Percentiles rank a stretch among this genome's conserved stretches.
These are phyloP conservation scores for Cercospora nicotianae DNA, from an alignment of 2,329 filamentous ascomycete genomes.

Conservation along the genomic window DNA sequence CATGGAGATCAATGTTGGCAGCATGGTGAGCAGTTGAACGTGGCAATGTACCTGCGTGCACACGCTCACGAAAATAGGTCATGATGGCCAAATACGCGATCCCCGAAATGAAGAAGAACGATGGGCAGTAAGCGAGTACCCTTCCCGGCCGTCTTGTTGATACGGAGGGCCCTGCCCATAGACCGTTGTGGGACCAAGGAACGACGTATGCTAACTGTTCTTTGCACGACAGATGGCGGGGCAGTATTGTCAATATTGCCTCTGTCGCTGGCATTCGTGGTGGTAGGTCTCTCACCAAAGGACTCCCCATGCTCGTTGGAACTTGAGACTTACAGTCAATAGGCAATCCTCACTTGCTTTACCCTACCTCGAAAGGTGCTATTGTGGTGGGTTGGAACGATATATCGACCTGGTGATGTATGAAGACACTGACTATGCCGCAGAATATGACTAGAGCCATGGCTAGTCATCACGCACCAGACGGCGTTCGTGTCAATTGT, in stretches of 20 bases:
- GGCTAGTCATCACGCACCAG: conserved; percentile 54
- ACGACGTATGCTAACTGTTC: neutral
- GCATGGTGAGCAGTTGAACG: conserved; percentile 51
- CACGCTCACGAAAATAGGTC: conserved; percentile 34
- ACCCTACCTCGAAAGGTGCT: conserved; percentile 56
- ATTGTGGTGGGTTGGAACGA: conserved; percentile 43
- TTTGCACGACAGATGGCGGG: conserved; percentile 37
- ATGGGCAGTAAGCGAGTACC: conserved; percentile 38
- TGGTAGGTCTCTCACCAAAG: conserved; percentile 23
- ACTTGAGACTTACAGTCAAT: neutral
- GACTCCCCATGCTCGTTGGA: neutral
- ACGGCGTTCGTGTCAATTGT: conserved; percentile 57
- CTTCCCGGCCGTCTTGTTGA: neutral
- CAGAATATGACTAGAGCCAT: conserved; percentile 57
- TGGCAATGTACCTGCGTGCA: neutral
- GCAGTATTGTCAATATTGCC: conserved; percentile 63
- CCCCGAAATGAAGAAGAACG: conserved; percentile 59
- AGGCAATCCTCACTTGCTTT: conserved; percentile 54
- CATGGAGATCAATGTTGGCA: conserved; percentile 63
- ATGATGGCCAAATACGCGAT: conserved; percentile 62
- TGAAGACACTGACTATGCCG: neutral
- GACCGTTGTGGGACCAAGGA: neutral
- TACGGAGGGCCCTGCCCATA: neutral
- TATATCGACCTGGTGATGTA: neutral
- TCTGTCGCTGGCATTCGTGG: conserved; percentile 60